Conservation (phyloP, 1,284 basidiomycete genomes). For the Rhodotorula sp. region DNA sequence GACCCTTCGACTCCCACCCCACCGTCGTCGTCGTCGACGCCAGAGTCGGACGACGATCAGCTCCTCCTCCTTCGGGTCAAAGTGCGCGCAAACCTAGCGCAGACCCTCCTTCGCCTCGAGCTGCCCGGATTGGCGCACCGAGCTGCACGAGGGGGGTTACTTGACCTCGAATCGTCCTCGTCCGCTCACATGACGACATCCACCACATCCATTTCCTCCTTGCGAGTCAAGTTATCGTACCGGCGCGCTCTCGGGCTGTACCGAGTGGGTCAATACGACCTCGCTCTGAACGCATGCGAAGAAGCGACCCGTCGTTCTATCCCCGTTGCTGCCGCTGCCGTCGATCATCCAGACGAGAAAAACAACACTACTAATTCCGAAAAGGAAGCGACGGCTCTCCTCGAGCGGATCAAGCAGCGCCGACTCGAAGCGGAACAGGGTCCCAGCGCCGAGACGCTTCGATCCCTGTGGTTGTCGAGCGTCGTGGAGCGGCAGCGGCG, state of each 20-base stretch:
- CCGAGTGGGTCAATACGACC: conserved; percentile 7
- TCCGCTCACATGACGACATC: background rate
- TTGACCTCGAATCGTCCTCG: background rate
- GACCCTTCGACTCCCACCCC: no score
- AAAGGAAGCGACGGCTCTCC: no score
- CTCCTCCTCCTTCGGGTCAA: background rate
- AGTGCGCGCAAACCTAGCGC: conserved; percentile 21
- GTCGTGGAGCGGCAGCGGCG: no score
- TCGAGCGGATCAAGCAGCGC: no score
- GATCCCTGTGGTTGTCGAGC: background rate
- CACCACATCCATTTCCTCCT: background rate
- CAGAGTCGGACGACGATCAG: background rate
- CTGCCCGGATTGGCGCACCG: background rate
- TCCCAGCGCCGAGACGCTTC: background rate
- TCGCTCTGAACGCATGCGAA: background rate
- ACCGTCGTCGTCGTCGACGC: no score
- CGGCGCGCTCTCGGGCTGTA: conserved; percentile 19
- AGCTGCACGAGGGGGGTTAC: background rate
- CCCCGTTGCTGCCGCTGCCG: no score
- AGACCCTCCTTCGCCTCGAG: conserved; percentile 13
- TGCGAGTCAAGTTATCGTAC: conserved; percentile 16
- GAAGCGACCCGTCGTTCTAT: no score
- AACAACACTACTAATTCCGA: no score
- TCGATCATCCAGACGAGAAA: no score
- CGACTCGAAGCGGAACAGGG: conserved; percentile 4